Evolutionary conservation across 2,329 filamentous ascomycete species (phyloP), one percentile per base, ranked within the genome.

Genomic region (Cladosporium colombiae): DNA sequence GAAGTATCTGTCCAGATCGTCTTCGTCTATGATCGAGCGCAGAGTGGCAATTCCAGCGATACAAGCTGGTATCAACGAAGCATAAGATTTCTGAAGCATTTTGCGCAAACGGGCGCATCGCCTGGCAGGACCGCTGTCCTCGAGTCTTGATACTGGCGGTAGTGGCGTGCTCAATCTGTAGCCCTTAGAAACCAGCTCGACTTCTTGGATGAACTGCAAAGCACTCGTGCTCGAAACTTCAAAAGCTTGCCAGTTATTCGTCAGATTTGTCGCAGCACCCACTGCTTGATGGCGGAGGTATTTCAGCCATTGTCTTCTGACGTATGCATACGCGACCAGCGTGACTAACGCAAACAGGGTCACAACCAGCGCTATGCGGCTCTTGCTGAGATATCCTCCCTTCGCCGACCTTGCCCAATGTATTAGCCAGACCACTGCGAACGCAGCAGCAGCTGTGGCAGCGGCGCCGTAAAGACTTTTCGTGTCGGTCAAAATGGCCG

Each of bases 101-200:
- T 89, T 89, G 67, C 95, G 90, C 44, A 99, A 81, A 68, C 92
- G 87, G 68, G 89, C 82, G 75, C 95, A 99, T 74, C 92, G 89
- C 71, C 92, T 86, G 8, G 84, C 86, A 52, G 88, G 88, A 67
- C 88, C 88, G 16, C 68, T 67, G 71, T 96, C 92, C 76, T 99
- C 95, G 35, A 99, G 83, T 55, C 94, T 88, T 70, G 91, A 96
- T 67, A 97, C 90, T n/a, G 95, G 95, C 7, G 95, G 94, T 40
- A 98, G 80, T 27, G 93, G 94, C 18, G 88, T 90, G 82, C 92
- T 96, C 88, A 97, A 84, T 79, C 91, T 86, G 78, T 96, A 97
- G 25, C 93, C 93, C 71, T 93, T 88, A 33, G 93, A 96, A 29
- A 97, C 93, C 35, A 97, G 84, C 80, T 97, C 93, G n/a, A 97